Base-by-base conservation (phyloP, 2,329 filamentous ascomycete genomes). In the Xylaria sp. region DNA sequence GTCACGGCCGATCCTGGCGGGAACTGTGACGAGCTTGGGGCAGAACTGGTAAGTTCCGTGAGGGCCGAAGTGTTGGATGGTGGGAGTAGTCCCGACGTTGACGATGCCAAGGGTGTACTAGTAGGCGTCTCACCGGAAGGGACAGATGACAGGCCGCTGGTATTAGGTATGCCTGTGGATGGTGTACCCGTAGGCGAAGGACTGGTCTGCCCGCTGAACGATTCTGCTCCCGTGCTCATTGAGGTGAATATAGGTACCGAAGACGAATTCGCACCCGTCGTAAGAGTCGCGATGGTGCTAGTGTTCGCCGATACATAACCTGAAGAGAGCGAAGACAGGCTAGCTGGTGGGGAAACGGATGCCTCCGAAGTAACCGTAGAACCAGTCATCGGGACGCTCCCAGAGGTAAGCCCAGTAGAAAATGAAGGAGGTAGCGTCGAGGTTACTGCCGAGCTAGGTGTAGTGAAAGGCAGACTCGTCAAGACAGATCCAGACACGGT, bases 51-150 rank as follows among this genome's bases (percentile, higher is more conserved):
- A 69, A 58, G 64, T 48, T 39, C 61, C 9, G 39, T 32, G 8
- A 45, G 53, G n/a, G 8, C 58, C 19, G 51, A 65, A n/a, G 72
- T 71, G 48, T 70, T 73, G 14, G 56, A 53, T 39, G 69, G 30
- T 14, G 73, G 67, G 55, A 65, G 72, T 7, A 69, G 56, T 47
- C 55, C 66, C 50, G 73, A 72, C 51, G 56, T 65, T 19, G 68
- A 58, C 14, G 50, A 19, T 45, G 57, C 42, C 27, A 54, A 50
- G 17, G 55, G 34, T 4, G 27, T 19, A 39, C 47, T 59, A n/a
- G 27, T 39, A 12, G 67, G 61, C 12, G 34, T 14, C 21, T 7
- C 61, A 17, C 39, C 27, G 24, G 61, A 65, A 30, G 53, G 24
- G 32, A 24, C 39, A 30, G 55, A 54, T n/a, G 68, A 65, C 24